These are phyloP conservation scores for Gautieria morchelliformis DNA, from an alignment of 768 basidiomycete genomes.

Conservation along the genomic window DNA sequence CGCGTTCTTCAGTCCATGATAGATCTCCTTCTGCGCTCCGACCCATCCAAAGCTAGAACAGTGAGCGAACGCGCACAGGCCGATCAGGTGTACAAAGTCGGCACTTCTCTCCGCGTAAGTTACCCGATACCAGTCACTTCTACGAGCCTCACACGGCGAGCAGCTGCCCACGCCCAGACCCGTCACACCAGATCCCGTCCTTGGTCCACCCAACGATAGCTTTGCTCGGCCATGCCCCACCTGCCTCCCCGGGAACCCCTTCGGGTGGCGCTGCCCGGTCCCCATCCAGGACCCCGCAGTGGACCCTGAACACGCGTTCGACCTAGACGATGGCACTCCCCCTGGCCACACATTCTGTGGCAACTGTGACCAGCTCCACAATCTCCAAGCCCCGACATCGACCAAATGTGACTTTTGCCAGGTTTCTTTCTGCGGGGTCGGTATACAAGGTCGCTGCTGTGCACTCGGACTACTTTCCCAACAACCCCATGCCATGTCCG, in stretches of 20 bases:
- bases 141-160: neutral
- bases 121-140: neutral
- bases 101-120: constrained; percentile 54
- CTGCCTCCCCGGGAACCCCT: constrained; percentile 57
- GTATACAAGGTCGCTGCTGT: constrained; percentile 62
- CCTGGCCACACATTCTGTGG: constrained; percentile 76
- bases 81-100: constrained; percentile 66
- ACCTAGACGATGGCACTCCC: constrained; percentile 64
- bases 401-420: constrained; percentile 78
- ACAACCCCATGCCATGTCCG: constrained; percentile 59
- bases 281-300: constrained; percentile 64
- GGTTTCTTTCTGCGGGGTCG: constrained; percentile 75
- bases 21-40: constrained; percentile 60
- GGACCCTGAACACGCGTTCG: constrained; percentile 69
- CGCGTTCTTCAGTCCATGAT: constrained; percentile 64
- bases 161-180: constrained; percentile 72
- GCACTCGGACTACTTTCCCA: constrained; percentile 48
- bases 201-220: constrained; percentile 48
- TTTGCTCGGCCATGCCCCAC: constrained; percentile 75
- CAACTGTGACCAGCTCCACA: constrained; percentile 74
- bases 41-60: constrained; percentile 58
- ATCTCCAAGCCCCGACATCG: constrained; percentile 64
- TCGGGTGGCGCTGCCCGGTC: constrained; percentile 73
- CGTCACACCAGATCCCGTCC: constrained; percentile 64
- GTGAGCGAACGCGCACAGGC: constrained; percentile 71